Conservation (phyloP, 257 asterid genomes). For the Ligustrum vulgare region DNA sequence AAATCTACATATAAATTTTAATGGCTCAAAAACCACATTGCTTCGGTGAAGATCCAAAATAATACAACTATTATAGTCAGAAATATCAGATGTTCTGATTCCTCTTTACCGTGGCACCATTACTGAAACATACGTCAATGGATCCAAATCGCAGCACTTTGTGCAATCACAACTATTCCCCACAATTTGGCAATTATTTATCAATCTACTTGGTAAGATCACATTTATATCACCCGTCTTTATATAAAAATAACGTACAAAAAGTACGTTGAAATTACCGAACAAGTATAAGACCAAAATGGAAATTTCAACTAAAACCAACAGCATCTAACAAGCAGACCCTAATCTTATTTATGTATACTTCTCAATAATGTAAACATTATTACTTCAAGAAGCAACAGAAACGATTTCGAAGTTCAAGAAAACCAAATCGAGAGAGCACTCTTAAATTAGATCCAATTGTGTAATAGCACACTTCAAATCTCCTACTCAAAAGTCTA, state of each 20-base stretch:
- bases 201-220: neutral
- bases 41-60: neutral
- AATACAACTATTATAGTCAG: neutral
- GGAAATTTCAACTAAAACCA: neutral
- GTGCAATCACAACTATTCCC: neutral
- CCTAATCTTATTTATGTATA: neutral
- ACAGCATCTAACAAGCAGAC: neutral
- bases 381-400: neutral
- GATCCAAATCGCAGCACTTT: neutral
- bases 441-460: constrained; percentile 37
- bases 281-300: neutral
- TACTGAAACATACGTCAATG: neutral
- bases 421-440: neutral
- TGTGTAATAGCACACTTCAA: constrained; percentile 1
- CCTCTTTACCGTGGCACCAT: neutral
- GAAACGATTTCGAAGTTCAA: neutral
- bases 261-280: neutral
- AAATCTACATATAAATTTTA: neutral
- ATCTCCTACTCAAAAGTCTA: neutral
- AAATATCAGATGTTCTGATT: neutral
- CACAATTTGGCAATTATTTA: neutral
- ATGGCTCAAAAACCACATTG: neutral
- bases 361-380: neutral
- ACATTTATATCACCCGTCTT: neutral
- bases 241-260: neutral